A percentile compares a stretch with the other conserved stretches of the same genome.
These are phyloP conservation scores for Streptanthus diversifolius DNA, from an alignment of 345 rosid species.

Conservation along the genomic window DNA sequence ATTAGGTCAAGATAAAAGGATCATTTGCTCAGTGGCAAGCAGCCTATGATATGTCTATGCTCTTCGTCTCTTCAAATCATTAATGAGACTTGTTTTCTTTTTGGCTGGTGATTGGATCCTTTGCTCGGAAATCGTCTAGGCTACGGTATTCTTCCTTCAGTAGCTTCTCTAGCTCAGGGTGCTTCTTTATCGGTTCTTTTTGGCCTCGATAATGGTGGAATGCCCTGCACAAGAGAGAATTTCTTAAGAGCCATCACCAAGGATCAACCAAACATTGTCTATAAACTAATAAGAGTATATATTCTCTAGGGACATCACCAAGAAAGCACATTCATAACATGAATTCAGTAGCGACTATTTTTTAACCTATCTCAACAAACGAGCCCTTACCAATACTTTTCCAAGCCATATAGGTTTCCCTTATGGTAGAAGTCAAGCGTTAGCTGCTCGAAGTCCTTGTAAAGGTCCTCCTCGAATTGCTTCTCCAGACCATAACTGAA, in stretches of 20 bases:
- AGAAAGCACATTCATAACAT: background rate
- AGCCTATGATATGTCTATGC: background rate
- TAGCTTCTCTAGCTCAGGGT: slow-evolving; percentile 74
- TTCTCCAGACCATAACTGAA: slow-evolving; percentile 94
- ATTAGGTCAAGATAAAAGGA: slow-evolving; percentile 17
- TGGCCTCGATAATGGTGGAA: slow-evolving; percentile 82
- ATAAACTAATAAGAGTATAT: background rate
- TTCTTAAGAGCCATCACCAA: background rate
- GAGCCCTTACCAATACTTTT: slow-evolving; percentile 77
- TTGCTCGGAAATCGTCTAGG: slow-evolving; percentile 70
- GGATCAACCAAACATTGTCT: background rate
- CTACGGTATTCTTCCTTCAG: slow-evolving; percentile 60
- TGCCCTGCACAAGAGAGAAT: slow-evolving; percentile 56
- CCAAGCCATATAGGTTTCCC: slow-evolving; percentile 90
- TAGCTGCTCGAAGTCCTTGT: slow-evolving; percentile 80
- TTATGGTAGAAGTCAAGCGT: slow-evolving; percentile 71
- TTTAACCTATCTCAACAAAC: background rate
- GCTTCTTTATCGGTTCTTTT: slow-evolving; percentile 56
- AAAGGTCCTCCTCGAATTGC: slow-evolving; percentile 64
- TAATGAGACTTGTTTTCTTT: slow-evolving; percentile 38
- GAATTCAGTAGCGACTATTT: background rate
- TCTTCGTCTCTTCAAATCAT: slow-evolving; percentile 13
- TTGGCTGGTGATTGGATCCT: slow-evolving; percentile 34
- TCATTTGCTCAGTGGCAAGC: slow-evolving; percentile 21
- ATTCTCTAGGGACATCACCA: background rate